Conservation (phyloP, 192 early-diverging fungal species). For the Backusella psychrophila region DNA sequence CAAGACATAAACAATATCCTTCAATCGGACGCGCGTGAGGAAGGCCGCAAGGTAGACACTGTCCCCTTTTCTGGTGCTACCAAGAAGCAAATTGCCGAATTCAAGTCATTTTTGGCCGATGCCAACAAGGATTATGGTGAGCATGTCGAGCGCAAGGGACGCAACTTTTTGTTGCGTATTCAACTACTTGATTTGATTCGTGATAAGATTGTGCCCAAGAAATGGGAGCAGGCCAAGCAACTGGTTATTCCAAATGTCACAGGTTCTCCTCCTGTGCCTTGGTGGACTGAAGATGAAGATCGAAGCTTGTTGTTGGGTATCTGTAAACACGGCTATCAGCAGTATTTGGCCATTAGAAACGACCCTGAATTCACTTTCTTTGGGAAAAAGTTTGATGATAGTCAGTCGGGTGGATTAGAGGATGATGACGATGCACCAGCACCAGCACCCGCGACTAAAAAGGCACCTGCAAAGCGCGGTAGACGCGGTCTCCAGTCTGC, state of each 20-base stretch:
- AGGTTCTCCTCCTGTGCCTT: constrained; percentile 50
- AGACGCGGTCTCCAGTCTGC: background rate
- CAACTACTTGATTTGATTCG: constrained; percentile 75
- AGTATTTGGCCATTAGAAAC: constrained; percentile 43
- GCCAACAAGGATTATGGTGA: constrained; percentile 71
- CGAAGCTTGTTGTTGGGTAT: constrained; percentile 78
- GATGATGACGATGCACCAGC: constrained; percentile 26
- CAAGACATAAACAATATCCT: constrained; percentile 58
- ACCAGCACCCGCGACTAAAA: background rate
- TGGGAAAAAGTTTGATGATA: constrained; percentile 49
- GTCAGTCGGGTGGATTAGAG: constrained; percentile 28
- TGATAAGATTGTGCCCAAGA: constrained; percentile 63
- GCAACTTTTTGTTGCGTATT: constrained; percentile 68
- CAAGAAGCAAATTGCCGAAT: constrained; percentile 64
- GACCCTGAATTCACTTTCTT: constrained; percentile 54
- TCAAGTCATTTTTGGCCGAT: constrained; percentile 65
- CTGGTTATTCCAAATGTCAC: constrained; percentile 66
- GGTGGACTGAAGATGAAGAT: constrained; percentile 80
- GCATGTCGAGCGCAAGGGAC: constrained; percentile 65
- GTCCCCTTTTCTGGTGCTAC: constrained; percentile 63
- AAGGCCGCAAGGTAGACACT: constrained; percentile 44
- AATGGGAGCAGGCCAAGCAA: constrained; percentile 58
- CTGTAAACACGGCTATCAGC: constrained; percentile 73
- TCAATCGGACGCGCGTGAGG: constrained; percentile 37
- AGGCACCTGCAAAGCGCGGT: background rate